A percentile compares a stretch with the other conserved stretches of the same genome.
These are phyloP conservation scores for Daldinia eschscholtzii DNA, from an alignment of 2,329 filamentous ascomycete genomes.

Conservation along the genomic window DNA sequence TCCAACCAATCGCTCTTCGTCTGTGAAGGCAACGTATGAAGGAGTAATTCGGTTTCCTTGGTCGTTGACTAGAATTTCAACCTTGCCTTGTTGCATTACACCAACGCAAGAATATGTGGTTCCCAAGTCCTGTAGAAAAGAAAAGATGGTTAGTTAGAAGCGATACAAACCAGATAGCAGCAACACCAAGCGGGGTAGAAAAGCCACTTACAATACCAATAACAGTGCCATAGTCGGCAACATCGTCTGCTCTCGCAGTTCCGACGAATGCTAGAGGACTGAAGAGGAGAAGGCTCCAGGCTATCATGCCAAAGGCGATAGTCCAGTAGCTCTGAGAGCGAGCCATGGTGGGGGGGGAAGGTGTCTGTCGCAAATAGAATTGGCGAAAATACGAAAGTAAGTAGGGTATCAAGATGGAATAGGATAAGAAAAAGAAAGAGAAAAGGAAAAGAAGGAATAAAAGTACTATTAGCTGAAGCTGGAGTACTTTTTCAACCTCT, in stretches of 20 bases:
- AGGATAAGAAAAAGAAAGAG: constrained; percentile 20
- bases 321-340: constrained; percentile 76
- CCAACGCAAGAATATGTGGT: constrained; percentile 91
- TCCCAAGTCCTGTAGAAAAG: constrained; percentile 74
- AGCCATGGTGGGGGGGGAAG: constrained; percentile 57
- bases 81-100: constrained; percentile 96
- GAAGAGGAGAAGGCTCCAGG: constrained; percentile 92
- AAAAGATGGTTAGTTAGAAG: constrained; percentile 16
- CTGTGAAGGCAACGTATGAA: constrained; percentile 95
- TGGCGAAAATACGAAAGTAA: not conserved
- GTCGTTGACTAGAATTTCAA: constrained; percentile 96
- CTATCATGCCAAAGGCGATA: constrained; percentile 87
- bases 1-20: constrained; percentile 96
- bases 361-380: constrained; percentile 32
- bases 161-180: constrained; percentile 42
- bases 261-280: constrained; percentile 87
- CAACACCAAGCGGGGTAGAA: constrained; percentile 30
- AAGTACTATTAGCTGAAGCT: constrained; percentile 37
- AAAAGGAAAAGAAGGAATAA: constrained; percentile 24
- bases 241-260: constrained; percentile 78
- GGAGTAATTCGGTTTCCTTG: constrained; percentile 97
- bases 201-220: constrained; percentile 82
- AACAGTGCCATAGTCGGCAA: constrained; percentile 86
- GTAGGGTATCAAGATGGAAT: too few relatives aligned
- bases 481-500: constrained; percentile 41